phyloP scores from a whole-genome alignment of 2,329 filamentous ascomycete genomes.

The Colletotrichum sp. region DNA sequence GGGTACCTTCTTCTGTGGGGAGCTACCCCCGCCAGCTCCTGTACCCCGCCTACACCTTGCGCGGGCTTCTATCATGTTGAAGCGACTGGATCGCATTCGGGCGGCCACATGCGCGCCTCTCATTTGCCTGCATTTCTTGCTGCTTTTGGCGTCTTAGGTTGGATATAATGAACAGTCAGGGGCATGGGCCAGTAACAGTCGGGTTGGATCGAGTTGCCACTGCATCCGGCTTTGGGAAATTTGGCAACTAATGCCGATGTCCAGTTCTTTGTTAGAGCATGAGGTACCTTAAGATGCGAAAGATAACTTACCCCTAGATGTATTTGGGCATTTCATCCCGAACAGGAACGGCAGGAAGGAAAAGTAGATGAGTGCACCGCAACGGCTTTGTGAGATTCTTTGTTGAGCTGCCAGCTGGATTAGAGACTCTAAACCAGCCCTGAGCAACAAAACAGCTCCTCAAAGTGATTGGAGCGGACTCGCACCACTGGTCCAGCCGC shows the following conservation, averaged over 20 bases:
- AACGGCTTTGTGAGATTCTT: not conserved
- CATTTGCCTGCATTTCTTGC: not conserved
- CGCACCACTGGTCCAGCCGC: not conserved
- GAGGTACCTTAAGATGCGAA: not conserved
- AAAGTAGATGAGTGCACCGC: not conserved
- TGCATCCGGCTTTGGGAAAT: not conserved
- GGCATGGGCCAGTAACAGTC: not conserved
- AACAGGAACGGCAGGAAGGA: not conserved
- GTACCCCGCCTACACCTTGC: slow-evolving; percentile 12
- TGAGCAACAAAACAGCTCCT: not conserved
- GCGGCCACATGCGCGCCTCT: not conserved
- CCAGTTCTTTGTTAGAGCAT: not conserved
- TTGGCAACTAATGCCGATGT: not conserved
- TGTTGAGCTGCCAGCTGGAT: not conserved
- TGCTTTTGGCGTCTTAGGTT: not conserved
- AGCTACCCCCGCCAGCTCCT: slow-evolving; percentile 9
- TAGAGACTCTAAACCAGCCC: not conserved
- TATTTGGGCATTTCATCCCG: not conserved
- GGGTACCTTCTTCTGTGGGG: slow-evolving; percentile 1
- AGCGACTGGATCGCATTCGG: not conserved
- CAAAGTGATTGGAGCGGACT: not conserved
- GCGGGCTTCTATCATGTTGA: not conserved
- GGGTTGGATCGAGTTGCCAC: not conserved
- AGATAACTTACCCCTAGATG: not conserved
- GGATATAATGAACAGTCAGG: not conserved